Evolutionary conservation across 1,139 yeast genomes (phyloP), one percentile per base, ranked within the genome.

Genomic region (Sugiyamaella neomexicana): DNA sequence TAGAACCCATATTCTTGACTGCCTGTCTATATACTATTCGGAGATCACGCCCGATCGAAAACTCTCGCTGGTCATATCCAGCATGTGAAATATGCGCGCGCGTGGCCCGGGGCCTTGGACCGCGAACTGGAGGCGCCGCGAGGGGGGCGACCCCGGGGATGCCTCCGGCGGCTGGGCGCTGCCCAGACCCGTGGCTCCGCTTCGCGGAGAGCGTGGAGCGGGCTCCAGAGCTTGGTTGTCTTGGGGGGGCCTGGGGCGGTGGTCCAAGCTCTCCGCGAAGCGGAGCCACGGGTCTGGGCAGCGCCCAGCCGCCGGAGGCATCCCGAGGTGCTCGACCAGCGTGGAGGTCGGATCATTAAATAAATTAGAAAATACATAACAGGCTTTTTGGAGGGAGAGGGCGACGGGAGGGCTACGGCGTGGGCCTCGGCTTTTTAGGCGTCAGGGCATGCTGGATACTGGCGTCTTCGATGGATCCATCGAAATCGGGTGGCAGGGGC

Each of bases 361-460:
- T 45, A 45, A 45, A 45, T 45, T 45, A 45, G 27, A 32, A 45
- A 37, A 34, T 29, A 23, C 41, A 38, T 38, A 16, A 38, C 25
- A 20, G 25, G 25, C 25, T 20, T 20, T 20, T 20, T 20, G 5
- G 25, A 20, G 25, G n/a, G 25, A 20, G 25, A 20, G 25, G 25
- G 25, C 25, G 25, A 5, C 5, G 5, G 25, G 5, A 5, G 25
- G 5, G 29, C 29, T 34, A 41, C 25, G 52, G 41, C 29, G 52
- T 41, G 20, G 52, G 52, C 15, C 42, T 49, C n/a, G 52, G 52
- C 12, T 46, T 45, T 40, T 49, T 49, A n/a, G 52, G 52, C 10
- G 52, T 49, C 47, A 42, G 36, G 15, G 52, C 47, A 15, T 29
- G 34, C 13, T 36, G 46, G 27, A 36, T 23, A 20, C 17, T 20